Evolutionary conservation across 371 early-diverging fungal genomes (phyloP).

Genomic region (Lichtheimia hyalospora): DNA sequence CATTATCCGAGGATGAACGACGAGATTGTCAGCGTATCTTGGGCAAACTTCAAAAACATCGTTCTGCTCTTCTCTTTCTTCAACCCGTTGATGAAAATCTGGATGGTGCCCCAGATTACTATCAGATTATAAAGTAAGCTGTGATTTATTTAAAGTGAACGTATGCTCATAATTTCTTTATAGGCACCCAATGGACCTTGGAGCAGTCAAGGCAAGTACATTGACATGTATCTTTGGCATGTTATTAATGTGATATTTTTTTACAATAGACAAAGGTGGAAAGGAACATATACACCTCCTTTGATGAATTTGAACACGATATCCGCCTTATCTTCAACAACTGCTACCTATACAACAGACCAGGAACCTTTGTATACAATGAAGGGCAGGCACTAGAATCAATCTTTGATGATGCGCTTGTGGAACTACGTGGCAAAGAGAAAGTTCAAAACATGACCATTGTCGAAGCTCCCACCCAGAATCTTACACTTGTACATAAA

Average conservation of each 20-base stretch:
- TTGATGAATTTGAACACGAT: conserved; percentile 69
- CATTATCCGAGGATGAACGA: conserved; percentile 26
- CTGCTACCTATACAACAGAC: conserved; percentile 54
- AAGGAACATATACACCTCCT: conserved; percentile 36
- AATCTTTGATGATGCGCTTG: conserved; percentile 44
- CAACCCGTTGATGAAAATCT: conserved; percentile 65
- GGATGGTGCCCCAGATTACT: conserved; percentile 55
- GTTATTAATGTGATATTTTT: no score
- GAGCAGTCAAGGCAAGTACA: conserved; percentile 58
- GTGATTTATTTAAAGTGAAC: not conserved
- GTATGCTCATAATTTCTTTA: conserved; percentile 17
- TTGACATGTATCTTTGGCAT: no score
- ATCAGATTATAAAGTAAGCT: conserved; percentile 35
- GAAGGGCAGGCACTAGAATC: conserved; percentile 50
- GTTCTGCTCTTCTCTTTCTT: conserved; percentile 60
- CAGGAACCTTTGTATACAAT: conserved; percentile 47
- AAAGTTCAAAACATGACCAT: conserved; percentile 47
- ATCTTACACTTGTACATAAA: not conserved
- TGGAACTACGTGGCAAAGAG: conserved; percentile 34
- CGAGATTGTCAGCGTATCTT: conserved; percentile 42
- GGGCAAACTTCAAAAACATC: conserved; percentile 57
- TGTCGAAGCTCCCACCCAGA: conserved; percentile 32
- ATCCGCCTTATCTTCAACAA: conserved; percentile 57
- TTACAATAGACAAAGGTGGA: conserved; percentile 74
- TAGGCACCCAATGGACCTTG: conserved; percentile 95